Evolutionary conservation across 2,329 filamentous ascomycete genomes (phyloP).

Genomic region (Colletotrichum sp.): DNA sequence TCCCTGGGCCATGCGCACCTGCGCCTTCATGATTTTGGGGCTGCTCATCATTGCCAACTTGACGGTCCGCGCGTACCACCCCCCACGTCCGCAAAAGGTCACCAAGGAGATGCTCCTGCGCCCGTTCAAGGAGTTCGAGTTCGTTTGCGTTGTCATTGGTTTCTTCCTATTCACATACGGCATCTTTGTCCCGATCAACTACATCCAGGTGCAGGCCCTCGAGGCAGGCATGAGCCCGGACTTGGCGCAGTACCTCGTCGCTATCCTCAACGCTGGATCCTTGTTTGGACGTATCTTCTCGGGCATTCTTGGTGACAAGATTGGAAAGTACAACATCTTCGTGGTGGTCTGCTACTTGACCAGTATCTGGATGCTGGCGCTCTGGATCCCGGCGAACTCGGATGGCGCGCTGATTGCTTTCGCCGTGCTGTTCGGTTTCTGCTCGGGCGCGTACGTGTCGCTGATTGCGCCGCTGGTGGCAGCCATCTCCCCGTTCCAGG

Average conservation of each 20-base stretch:
- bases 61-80: slow-evolving; percentile 32
- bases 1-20: slow-evolving; percentile 43
- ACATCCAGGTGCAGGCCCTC: slow-evolving; percentile 35
- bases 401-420: slow-evolving; percentile 39
- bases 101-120: slow-evolving; percentile 33
- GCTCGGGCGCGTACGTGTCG: slow-evolving; percentile 45
- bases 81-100: slow-evolving; percentile 31
- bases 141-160: slow-evolving; percentile 32
- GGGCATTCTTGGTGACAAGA: slow-evolving; percentile 36
- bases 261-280: slow-evolving; percentile 43
- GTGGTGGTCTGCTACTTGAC: slow-evolving; percentile 51
- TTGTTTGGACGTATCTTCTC: slow-evolving; percentile 41
- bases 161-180: slow-evolving; percentile 41
- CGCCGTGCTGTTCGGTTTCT: slow-evolving; percentile 46
- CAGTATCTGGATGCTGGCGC: slow-evolving; percentile 38
- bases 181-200: slow-evolving; percentile 41
- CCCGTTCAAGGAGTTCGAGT: slow-evolving; percentile 35
- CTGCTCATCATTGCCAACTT: slow-evolving; percentile 37
- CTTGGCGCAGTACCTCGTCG: slow-evolving; percentile 37
- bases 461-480: slow-evolving; percentile 42
- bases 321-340: slow-evolving; percentile 46
- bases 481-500: slow-evolving; percentile 59
- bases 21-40: slow-evolving; percentile 40
- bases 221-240: slow-evolving; percentile 29
- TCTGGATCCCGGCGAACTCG: slow-evolving; percentile 46